Conservation (phyloP, 371 early-diverging fungal species). For the Actinomortierella wolfii region DNA sequence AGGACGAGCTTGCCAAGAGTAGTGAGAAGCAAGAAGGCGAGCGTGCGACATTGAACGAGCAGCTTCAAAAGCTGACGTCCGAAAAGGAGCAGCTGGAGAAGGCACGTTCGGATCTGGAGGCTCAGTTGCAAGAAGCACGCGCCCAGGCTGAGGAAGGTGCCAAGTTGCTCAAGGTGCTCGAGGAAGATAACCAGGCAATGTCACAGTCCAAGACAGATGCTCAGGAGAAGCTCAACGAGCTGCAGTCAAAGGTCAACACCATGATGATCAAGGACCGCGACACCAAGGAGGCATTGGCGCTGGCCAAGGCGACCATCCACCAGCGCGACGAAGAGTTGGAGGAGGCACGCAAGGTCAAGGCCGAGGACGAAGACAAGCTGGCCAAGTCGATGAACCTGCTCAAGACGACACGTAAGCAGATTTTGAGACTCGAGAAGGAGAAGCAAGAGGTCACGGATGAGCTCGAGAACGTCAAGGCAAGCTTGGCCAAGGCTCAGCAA, state of each 20-base stretch:
- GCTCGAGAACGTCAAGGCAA: constrained; percentile 42
- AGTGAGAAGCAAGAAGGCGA: constrained; percentile 47
- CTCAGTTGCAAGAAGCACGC: constrained; percentile 13
- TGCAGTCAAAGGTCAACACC: constrained; percentile 45
- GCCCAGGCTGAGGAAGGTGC: constrained; percentile 34
- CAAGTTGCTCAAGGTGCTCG: constrained; percentile 34
- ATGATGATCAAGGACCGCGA: constrained; percentile 50
- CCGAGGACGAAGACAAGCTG: constrained; percentile 59
- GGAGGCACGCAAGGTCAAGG: constrained; percentile 47
- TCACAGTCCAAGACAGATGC: constrained; percentile 46
- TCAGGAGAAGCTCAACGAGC: constrained; percentile 46
- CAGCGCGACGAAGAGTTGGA: constrained; percentile 63
- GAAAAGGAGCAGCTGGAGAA: constrained; percentile 49
- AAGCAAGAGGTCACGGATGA: constrained; percentile 59
- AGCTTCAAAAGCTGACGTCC: constrained; percentile 22
- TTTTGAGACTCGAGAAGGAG: constrained; percentile 62
- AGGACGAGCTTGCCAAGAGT: constrained; percentile 12
- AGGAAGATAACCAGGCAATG: constrained; percentile 24
- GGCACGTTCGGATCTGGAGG: constrained; percentile 38
- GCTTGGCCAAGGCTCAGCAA: constrained; percentile 29
- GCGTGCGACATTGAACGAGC: constrained; percentile 15
- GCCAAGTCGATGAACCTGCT: constrained; percentile 54
- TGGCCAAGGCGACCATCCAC: constrained; percentile 57
- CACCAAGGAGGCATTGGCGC: constrained; percentile 56
- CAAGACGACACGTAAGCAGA: constrained; percentile 63